Evolutionary conservation across 1,139 yeast genomes (phyloP), one percentile per base, ranked within the genome.

Genomic region (Lodderomyces parapsilosis): DNA sequence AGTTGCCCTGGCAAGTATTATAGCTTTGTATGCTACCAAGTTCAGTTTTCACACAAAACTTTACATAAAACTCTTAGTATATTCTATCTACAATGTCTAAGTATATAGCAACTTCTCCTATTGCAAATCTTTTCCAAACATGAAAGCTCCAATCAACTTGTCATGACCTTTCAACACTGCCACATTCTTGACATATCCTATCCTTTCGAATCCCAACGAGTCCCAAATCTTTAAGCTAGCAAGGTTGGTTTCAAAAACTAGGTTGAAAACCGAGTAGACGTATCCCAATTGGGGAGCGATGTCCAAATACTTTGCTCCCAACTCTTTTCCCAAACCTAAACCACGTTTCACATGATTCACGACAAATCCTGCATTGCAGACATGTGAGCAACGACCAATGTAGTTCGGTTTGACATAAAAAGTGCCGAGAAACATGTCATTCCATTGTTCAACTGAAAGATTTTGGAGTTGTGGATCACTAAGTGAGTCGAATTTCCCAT

Each of bases 351-450:
- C 45, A 17, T 71, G 69, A 47, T 75, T 77, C 3, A 87, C 93
- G 4, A 85, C 59, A 55, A 88, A 88, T 0, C 93, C 94, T 1
- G 81, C 95, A 58, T 87, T 88, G 56, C 95, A 86, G 14, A 76
- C 82, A 54, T 88, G 95, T 0, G 90, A 80, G 49, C 89, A 81
- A 43, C 94, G 71, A 2, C 93, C 94, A 2, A 70, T 62, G 58
- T 87, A 88, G 60, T 88, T 88, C 31, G 96, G 94, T 55, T 83
- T 85, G 50, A 88, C 71, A 60, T 82, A 86, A 59, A 82, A 85
- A 2, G 83, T 76, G 1, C 95, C 96, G 34, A 86, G 59, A 49
- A 78, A 76, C 5, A 52, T 48, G 0, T 63, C 51, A 7, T 63
- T 60, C 81, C 83, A 81, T 23, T 47, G 42, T 25, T 48, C 52